A percentile compares a stretch with the other conserved stretches of the same genome.
Conservation (phyloP, 1,284 basidiomycete genomes). For the Neotropicomus parvogracilis region DNA sequence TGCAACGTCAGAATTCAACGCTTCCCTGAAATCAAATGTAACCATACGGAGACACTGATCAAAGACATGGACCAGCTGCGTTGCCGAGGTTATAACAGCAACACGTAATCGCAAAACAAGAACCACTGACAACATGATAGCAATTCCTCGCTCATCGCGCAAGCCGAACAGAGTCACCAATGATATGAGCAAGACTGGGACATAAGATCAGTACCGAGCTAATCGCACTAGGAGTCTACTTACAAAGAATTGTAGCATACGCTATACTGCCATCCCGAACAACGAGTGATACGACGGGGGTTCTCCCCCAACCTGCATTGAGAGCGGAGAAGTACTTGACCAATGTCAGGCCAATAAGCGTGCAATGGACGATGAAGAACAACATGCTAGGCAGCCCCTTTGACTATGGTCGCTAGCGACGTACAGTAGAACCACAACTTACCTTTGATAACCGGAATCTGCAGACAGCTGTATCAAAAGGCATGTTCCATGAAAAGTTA, state of each 20-base stretch:
- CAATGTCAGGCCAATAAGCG: conserved; percentile 15
- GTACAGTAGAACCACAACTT: background rate
- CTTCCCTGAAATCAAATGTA: background rate
- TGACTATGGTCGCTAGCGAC: background rate
- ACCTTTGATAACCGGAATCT: conserved; percentile 3
- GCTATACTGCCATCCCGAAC: conserved; percentile 16
- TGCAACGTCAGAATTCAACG: background rate
- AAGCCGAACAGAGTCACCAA: conserved; percentile 9
- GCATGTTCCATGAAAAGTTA: conserved; percentile 4
- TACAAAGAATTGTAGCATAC: conserved; percentile 12
- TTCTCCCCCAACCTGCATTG: conserved; percentile 16
- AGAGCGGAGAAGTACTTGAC: conserved; percentile 18
- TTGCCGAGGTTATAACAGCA: background rate
- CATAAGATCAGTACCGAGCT: conserved; percentile 3
- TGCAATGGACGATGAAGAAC: conserved; percentile 16
- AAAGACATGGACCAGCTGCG: conserved; percentile 15
- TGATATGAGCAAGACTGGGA: conserved; percentile 11
- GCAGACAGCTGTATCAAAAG: conserved; percentile 2
- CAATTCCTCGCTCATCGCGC: conserved; percentile 2
- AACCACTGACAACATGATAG: conserved; percentile 17
- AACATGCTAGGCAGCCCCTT: conserved; percentile 10
- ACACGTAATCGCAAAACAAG: background rate
- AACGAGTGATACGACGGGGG: conserved; percentile 21
- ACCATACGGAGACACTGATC: conserved; percentile 12
- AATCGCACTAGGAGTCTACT: background rate